Conservation (phyloP, 2,329 filamentous ascomycete species). For the Pyricularia sp. region DNA sequence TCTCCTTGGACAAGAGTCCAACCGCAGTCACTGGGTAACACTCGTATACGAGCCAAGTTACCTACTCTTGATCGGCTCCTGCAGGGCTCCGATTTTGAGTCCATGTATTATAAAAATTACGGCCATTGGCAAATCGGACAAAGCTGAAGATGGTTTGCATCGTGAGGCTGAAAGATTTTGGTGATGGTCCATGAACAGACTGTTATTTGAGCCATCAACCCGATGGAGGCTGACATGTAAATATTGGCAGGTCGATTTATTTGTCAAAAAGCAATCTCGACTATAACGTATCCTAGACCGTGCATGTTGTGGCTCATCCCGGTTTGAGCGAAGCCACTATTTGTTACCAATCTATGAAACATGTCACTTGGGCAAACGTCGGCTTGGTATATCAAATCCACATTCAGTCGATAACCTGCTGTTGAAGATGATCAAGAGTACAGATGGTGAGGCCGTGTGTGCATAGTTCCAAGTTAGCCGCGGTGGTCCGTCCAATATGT, state of each 20-base stretch:
- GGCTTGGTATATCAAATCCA: background rate
- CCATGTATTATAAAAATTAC: background rate
- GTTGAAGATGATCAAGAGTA: background rate
- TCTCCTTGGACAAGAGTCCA: background rate
- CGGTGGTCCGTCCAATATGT: background rate
- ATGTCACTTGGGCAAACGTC: background rate
- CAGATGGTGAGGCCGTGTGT: background rate
- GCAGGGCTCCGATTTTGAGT: background rate
- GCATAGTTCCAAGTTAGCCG: background rate
- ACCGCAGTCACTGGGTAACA: background rate
- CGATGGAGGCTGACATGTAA: background rate
- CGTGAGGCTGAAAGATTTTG: background rate
- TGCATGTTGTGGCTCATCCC: background rate
- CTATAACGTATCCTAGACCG: background rate
- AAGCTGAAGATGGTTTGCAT: background rate
- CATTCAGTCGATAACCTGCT: background rate
- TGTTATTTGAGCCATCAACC: background rate
- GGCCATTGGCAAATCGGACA: background rate
- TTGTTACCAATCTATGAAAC: background rate
- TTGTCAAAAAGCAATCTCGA: background rate
- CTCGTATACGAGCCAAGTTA: background rate
- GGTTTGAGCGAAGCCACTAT: background rate
- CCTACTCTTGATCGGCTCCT: background rate
- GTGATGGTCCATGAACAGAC: background rate
- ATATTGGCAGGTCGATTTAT: background rate